A percentile compares a stretch with the other conserved stretches of the same genome.
These are phyloP conservation scores for Diplodia scrobiculata DNA, from an alignment of 2,329 filamentous ascomycete species.

Conservation along the genomic window DNA sequence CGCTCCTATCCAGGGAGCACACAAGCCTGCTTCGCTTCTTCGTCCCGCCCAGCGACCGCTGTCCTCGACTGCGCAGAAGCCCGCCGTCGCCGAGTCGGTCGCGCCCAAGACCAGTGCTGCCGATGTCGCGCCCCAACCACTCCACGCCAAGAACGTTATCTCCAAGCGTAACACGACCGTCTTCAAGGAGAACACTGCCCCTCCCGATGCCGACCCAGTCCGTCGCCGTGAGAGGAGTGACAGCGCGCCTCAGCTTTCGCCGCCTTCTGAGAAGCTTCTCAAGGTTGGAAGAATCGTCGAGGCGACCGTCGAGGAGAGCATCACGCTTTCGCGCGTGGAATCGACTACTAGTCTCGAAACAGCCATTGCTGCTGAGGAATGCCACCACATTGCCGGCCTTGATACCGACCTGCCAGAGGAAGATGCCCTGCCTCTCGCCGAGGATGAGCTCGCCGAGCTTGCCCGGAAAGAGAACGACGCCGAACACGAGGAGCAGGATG, in stretches of 20 bases:
- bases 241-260: constrained; percentile 26
- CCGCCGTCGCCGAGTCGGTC: constrained; percentile 5
- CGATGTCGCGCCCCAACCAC: constrained; percentile 2
- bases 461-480: constrained; percentile 43
- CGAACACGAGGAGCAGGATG: constrained; percentile 43
- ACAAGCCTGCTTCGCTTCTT: constrained; percentile 17
- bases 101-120: constrained; percentile 3
- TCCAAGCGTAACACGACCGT: constrained; percentile 47
- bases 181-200: constrained; percentile 53
- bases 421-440: constrained; percentile 29
- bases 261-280: constrained; percentile 14
- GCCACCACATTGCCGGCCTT: constrained; percentile 9
- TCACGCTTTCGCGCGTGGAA: constrained; percentile 12
- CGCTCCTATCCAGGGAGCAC: constrained; percentile 22
- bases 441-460: constrained; percentile 32
- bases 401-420: constrained; percentile 21
- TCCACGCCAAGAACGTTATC: constrained; percentile 13
- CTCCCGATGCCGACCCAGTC: constrained; percentile 2
- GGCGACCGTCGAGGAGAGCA: constrained; percentile 11
- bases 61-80: constrained; percentile 14
- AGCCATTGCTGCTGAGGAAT: constrained; percentile 27
- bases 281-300: constrained; percentile 10
- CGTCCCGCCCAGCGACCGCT: constrained; percentile 27
- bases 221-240: constrained; percentile 24
- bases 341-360: constrained; percentile 26